Evolutionary conservation across 2,329 filamentous ascomycete genomes (phyloP), one percentile per base, ranked within the genome.

Genomic region (Claviceps citrina): DNA sequence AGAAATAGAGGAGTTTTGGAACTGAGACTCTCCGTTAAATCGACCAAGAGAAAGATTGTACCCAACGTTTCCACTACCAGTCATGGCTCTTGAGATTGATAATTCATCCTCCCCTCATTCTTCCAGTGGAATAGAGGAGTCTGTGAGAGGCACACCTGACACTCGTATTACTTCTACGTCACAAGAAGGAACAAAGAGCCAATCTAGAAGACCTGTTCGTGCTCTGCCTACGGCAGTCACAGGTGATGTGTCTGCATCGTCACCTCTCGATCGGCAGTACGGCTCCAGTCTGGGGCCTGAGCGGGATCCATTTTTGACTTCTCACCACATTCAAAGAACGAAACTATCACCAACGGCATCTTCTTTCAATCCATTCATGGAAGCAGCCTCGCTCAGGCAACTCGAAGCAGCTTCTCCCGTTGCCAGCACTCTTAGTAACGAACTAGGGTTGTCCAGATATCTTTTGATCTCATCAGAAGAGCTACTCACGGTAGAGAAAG

Each of bases 321-420:
- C 49, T 12, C 39, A 43, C 7, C 44, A 50, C 58, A 63, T 48
- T 24, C 49, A 36, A 43, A 58, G 36, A 5, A 55, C 51, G 7
- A 70, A 73, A 46, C 59, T 84, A 18, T 82, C 78, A 4, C 74
- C 79, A 1, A 78, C 71, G 6, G 77, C 78, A 1, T 72, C 70
- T 1, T 53, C 66, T 1, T 83, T 83, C 48, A 71, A 67, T 13
- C 78, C 78, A 1, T 51, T 51, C 26, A 30, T 41, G 4, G 40
- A 49, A 4, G 35, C 38, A 2, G 44, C 44, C 1, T 43, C 47
- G 1, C 41, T 49, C 2, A 45, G 49, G 6, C 40, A 50, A 5
- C 18, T 42, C 18, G 46, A 46, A 25, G 51, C 51, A 16, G 46
- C 39, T 7, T 49, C 49, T 6, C 54, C 50, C 18, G 44, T 63